These are phyloP conservation scores for Acer saccharum DNA, from an alignment of 345 rosid genomes.

Conservation along the genomic window DNA sequence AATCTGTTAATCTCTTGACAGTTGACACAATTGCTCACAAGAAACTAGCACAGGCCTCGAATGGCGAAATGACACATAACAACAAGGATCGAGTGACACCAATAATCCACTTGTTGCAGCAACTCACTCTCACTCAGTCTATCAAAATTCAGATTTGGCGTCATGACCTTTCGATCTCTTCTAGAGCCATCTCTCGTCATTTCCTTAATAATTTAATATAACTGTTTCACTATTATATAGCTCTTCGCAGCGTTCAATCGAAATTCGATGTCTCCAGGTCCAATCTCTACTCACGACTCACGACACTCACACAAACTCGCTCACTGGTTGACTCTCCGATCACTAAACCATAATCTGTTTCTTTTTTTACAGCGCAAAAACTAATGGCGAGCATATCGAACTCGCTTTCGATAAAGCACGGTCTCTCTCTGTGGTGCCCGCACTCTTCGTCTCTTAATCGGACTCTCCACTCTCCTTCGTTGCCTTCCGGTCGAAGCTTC, in stretches of 20 bases:
- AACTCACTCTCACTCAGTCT: background rate
- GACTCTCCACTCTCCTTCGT: slow-evolving; percentile 37
- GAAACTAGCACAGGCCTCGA: no score
- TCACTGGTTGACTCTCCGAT: slow-evolving; percentile 12
- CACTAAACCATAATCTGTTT: slow-evolving; percentile 26
- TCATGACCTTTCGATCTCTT: slow-evolving; percentile 33
- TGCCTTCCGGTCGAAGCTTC: slow-evolving; percentile 34
- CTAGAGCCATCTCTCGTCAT: slow-evolving; percentile 40
- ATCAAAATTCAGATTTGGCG: background rate
- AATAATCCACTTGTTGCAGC: background rate
- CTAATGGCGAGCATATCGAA: slow-evolving; percentile 60
- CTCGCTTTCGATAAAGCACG: slow-evolving; percentile 54
- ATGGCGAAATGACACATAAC: slow-evolving; percentile 17
- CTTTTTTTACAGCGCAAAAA: slow-evolving; percentile 45
- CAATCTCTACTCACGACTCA: slow-evolving; percentile 17
- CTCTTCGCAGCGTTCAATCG: background rate
- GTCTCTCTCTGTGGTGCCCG: slow-evolving; percentile 61
- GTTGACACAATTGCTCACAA: no score
- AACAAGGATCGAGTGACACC: background rate
- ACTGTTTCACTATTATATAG: background rate
- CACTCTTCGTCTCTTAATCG: slow-evolving; percentile 52
- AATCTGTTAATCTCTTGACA: no score
- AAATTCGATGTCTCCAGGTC: slow-evolving; percentile 53
- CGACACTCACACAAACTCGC: slow-evolving; percentile 18
- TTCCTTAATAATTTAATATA: slow-evolving; percentile 18